Conservation (phyloP, 2,329 filamentous ascomycete species). For the Lachnellula hyalina region DNA sequence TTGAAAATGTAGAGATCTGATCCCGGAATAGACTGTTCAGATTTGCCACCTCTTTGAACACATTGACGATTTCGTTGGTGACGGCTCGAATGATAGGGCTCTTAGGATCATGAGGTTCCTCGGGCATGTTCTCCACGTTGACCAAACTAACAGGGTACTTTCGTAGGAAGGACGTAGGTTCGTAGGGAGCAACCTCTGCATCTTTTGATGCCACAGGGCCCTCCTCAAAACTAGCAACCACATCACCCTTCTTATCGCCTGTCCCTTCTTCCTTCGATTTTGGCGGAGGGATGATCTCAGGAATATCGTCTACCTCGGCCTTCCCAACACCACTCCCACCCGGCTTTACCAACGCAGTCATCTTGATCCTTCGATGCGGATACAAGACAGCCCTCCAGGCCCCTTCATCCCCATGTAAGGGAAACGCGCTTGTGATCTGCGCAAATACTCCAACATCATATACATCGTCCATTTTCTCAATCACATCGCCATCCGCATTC, state of each 20-base stretch:
- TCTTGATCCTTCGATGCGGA: slow-evolving; percentile 87
- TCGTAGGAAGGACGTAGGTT: slow-evolving; percentile 84
- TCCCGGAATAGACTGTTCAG: slow-evolving; percentile 95
- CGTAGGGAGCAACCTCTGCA: slow-evolving; percentile 58
- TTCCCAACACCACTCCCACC: slow-evolving; percentile 34
- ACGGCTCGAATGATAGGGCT: slow-evolving; percentile 85
- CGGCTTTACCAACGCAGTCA: slow-evolving; percentile 77
- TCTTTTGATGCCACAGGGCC: slow-evolving; percentile 50
- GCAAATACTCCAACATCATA: slow-evolving; percentile 96
- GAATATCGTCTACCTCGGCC: slow-evolving; percentile 46
- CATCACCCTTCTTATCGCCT: slow-evolving; percentile 77
- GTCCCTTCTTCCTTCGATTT: slow-evolving; percentile 50
- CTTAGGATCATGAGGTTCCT: slow-evolving; percentile 86
- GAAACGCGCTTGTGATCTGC: slow-evolving; percentile 94
- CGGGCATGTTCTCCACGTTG: slow-evolving; percentile 86
- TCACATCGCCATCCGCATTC: slow-evolving; percentile 86
- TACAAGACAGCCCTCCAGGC: slow-evolving; percentile 91
- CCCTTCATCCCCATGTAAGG: slow-evolving; percentile 77
- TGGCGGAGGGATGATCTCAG: slow-evolving; percentile 51
- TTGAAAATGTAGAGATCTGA: slow-evolving; percentile 94
- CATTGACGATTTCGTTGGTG: slow-evolving; percentile 96
- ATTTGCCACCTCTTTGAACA: slow-evolving; percentile 93
- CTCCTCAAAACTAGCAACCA: slow-evolving; percentile 97
- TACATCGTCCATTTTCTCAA: slow-evolving; percentile 84
- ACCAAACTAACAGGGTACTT: slow-evolving; percentile 91